phyloP scores from a whole-genome alignment of 306 rosid genomes.

The Dalbergia cochinchinensis region DNA sequence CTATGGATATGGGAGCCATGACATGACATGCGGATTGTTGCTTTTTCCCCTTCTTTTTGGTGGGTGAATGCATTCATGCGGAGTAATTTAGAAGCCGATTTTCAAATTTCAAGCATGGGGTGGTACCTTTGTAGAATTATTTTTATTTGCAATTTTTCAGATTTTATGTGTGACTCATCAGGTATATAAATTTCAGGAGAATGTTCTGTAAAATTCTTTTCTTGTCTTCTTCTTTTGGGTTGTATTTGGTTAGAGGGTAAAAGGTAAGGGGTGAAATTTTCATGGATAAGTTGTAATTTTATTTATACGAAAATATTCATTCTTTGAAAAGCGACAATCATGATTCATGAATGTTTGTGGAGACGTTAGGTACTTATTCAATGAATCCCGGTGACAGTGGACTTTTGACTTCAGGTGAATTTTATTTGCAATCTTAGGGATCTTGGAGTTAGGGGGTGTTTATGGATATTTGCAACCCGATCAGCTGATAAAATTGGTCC shows the following conservation, averaged over 20 bases:
- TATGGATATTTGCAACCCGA: too few relatives aligned
- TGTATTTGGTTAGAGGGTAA: too few relatives aligned
- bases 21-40: neutral
- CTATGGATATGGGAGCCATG: neutral
- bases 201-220: slow-evolving; percentile 27
- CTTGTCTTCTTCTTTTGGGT: too few relatives aligned
- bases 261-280: too few relatives aligned
- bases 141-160: neutral
- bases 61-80: slow-evolving; percentile 21
- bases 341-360: neutral
- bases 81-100: neutral
- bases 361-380: neutral
- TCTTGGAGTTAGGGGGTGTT: too few relatives aligned
- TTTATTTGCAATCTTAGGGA: too few relatives aligned
- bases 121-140: neutral
- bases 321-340: neutral
- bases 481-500: too few relatives aligned
- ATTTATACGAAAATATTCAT: slow-evolving; percentile 21
- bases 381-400: too few relatives aligned
- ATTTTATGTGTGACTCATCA: neutral
- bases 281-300: too few relatives aligned
- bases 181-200: slow-evolving; percentile 10
- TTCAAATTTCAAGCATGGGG: neutral
- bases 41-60: neutral
- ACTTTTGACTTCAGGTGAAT: too few relatives aligned